Base-by-base conservation (phyloP, 106 monocot genomes). In the Narthecium ossifragum region DNA sequence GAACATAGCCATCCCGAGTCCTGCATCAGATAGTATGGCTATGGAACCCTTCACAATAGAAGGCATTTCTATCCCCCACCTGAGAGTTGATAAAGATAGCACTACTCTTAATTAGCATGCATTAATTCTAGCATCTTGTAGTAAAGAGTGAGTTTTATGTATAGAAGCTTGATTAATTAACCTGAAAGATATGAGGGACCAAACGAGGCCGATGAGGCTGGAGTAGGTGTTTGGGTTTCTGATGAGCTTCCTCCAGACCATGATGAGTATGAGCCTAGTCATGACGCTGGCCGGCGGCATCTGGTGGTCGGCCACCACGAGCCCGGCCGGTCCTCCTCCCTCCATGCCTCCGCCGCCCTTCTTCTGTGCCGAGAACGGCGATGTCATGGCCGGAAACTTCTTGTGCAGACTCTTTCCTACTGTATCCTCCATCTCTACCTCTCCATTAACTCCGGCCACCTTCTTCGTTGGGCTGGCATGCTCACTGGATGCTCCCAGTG, bases 161-260 rank as follows among this genome's bases (percentile, higher is more conserved):
- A n/a, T n/a, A n/a, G n/a, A n/a, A n/a, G n/a, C n/a, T n/a, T n/a
- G n/a, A n/a, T n/a, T n/a, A n/a, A n/a, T n/a, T n/a, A n/a, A 81
- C 89, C 85, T 85, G 90, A 85, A 90, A 1, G 85, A 85, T 22
- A 90, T n/a, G 51, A 90, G 73, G 13, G 85, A 81, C 90, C 90
- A 90, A 8, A 74, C 36, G 29, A 90, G 75, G 27, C 90, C 90
- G n/a, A 90, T 23, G 29, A 90, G 69, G 63, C 90, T 90, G 29
- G 90, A 85, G 64, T 90, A 90, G 5, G 90, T 90, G 43, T 90
- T 90, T 30, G 90, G 90, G 67, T 90, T 90, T 43, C 90, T 68
- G 60, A 90, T 90, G 60, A 90, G 79, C 72, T 90, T 90, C 48
- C 90, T 78, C 90, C 85, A 90, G 27, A 90, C 85, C 90, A 90